A percentile compares a stretch with the other conserved stretches of the same genome.
Evolutionary conservation across 441 rosid species (phyloP).

Genomic region (Pelargonium cotyledonis): DNA sequence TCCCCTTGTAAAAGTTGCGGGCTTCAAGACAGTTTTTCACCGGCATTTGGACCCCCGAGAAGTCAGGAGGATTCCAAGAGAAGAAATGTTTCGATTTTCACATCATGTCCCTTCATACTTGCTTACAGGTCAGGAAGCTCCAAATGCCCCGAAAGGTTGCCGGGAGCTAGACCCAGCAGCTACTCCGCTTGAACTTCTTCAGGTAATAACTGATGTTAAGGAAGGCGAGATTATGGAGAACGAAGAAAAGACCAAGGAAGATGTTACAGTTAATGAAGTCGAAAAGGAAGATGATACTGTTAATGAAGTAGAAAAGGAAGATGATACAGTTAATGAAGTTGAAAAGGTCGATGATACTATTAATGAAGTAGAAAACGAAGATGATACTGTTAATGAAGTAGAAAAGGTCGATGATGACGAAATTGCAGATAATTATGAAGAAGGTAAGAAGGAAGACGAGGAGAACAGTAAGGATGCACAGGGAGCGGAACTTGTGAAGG

Average conservation of each 20-base stretch:
- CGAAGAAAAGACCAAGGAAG: constrained; percentile 22
- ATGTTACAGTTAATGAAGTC: neutral
- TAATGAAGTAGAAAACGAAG: too few species aligned
- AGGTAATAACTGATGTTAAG: constrained; percentile 25
- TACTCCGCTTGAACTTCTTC: constrained; percentile 59
- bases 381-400: constrained; percentile 5
- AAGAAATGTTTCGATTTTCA: constrained; percentile 86
- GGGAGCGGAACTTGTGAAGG: constrained; percentile 17
- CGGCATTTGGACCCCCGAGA: constrained; percentile 38
- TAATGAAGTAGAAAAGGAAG: constrained; percentile 25
- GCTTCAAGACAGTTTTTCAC: constrained; percentile 62
- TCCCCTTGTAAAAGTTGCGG: constrained; percentile 63
- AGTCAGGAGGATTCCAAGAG: constrained; percentile 50
- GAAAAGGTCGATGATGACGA: constrained; percentile 2
- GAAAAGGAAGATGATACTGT: constrained; percentile 15
- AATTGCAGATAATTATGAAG: neutral
- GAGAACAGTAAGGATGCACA: constrained; percentile 12
- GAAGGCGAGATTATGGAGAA: constrained; percentile 21
- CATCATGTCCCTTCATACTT: constrained; percentile 76
- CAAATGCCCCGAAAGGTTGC: constrained; percentile 54
- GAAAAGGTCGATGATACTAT: neutral
- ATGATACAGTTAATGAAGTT: constrained; percentile 8
- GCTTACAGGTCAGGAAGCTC: constrained; percentile 78
- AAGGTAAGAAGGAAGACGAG: neutral
- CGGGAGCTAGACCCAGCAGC: constrained; percentile 95